Evolutionary conservation across 495 filamentous ascomycete genomes (phyloP).

Genomic region (Trichodelitschia bisporula): DNA sequence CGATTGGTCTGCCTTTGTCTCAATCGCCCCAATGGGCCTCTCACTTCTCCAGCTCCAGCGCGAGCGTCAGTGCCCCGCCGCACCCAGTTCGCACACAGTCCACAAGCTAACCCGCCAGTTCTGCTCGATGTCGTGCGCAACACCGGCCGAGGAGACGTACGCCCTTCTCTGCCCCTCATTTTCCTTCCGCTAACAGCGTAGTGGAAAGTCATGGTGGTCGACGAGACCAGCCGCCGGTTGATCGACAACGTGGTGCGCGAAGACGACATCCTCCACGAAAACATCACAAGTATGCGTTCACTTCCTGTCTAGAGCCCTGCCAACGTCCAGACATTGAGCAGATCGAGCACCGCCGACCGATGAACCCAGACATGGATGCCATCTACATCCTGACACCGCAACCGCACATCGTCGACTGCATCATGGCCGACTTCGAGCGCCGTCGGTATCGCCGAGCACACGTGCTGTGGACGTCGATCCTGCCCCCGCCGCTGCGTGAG

Average conservation of each 20-base stretch:
- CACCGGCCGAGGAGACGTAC: conserved; percentile 33
- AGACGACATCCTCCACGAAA: conserved; percentile 86
- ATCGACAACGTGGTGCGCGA: conserved; percentile 73
- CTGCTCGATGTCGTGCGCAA: conserved; percentile 33
- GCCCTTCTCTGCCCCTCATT: conserved; percentile 6
- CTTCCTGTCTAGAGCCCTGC: conserved; percentile 9
- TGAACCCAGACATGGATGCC: conserved; percentile 74
- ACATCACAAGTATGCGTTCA: conserved; percentile 53
- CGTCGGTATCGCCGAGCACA: conserved; percentile 47
- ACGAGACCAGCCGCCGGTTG: conserved; percentile 52
- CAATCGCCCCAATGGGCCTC: neutral
- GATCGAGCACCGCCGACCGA: conserved; percentile 59
- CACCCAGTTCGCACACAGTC: neutral
- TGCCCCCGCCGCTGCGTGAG: conserved; percentile 26
- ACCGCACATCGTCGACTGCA: conserved; percentile 70
- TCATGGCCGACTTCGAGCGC: conserved; percentile 75
- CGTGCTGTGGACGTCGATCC: conserved; percentile 64
- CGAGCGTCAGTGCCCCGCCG: conserved; percentile 8
- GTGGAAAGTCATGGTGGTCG: conserved; percentile 92
- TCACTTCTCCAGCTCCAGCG: conserved; percentile 19
- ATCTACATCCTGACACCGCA: conserved; percentile 73
- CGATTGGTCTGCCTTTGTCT: too few species aligned
- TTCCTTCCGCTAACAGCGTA: conserved; percentile 15
- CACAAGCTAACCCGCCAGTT: conserved; percentile 17
- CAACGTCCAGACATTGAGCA: conserved; percentile 53